These are phyloP conservation scores for Tolypocladium ovalisporum DNA, from an alignment of 2,329 filamentous ascomycete species.

Conservation along the genomic window DNA sequence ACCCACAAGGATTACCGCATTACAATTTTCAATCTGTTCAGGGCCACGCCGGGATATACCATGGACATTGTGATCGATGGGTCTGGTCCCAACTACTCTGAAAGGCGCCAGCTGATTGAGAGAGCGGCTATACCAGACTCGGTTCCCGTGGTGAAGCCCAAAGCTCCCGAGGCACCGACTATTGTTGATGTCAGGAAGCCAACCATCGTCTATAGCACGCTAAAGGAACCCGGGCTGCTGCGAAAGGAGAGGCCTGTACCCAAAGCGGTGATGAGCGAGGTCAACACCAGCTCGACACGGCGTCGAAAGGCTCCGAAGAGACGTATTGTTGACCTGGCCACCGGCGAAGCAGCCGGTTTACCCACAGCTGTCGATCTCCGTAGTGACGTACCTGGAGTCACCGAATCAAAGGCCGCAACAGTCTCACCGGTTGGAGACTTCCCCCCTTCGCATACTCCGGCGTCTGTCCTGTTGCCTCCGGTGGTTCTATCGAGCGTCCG, in stretches of 20 bases:
- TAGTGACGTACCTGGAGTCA: conserved; percentile 7
- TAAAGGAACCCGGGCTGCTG: conserved; percentile 38
- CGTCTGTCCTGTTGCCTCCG: conserved; percentile 21
- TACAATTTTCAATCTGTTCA: conserved; percentile 92
- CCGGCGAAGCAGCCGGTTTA: conserved; percentile 28
- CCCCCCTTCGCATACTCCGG: conserved; percentile 31
- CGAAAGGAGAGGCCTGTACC: conserved; percentile 49
- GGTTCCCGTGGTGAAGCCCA: conserved; percentile 67
- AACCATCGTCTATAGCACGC: conserved; percentile 42
- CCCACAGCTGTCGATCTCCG: conserved; percentile 18
- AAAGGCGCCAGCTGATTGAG: conserved; percentile 76
- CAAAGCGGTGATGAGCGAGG: conserved; percentile 44
- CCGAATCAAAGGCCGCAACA: conserved; percentile 9
- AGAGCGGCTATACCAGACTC: conserved; percentile 64
- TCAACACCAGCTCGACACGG: conserved; percentile 46
- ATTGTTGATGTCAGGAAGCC: conserved; percentile 60
- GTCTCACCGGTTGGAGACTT: conserved; percentile 25
- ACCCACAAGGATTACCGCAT: conserved; percentile 78
- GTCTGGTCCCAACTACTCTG: conserved; percentile 69
- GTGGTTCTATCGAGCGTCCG: conserved; percentile 20
- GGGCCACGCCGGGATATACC: conserved; percentile 76
- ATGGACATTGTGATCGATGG: conserved; percentile 88
- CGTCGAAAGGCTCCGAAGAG: conserved; percentile 50
- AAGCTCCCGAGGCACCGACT: conserved; percentile 48
- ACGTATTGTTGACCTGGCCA: conserved; percentile 54